These are phyloP conservation scores for Zelonia costaricensis DNA, from an alignment of 208 protist genomes.

Conservation along the genomic window DNA sequence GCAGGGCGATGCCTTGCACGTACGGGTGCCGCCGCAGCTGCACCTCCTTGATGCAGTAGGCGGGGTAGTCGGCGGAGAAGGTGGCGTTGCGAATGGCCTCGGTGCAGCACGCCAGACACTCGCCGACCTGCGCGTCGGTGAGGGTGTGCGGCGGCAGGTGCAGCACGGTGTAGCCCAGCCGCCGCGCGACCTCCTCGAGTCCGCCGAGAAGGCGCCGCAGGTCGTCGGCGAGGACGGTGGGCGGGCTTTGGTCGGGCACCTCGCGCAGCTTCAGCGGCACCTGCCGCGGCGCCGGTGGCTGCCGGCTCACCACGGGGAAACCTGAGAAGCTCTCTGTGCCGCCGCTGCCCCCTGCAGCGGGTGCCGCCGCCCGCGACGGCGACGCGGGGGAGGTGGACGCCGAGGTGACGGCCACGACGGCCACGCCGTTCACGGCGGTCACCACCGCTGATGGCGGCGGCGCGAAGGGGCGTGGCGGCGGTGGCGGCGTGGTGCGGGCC, in stretches of 20 bases:
- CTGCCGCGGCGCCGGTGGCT: constrained; percentile 50
- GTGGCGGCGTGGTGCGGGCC: background rate
- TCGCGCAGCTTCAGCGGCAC: constrained; percentile 63
- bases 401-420: background rate
- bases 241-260: constrained; percentile 55
- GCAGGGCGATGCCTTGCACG: constrained; percentile 69
- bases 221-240: constrained; percentile 13
- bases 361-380: constrained; percentile 6
- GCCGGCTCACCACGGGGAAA: constrained; percentile 14
- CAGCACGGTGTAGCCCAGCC: constrained; percentile 44
- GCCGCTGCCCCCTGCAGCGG: background rate
- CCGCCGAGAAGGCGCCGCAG: constrained; percentile 30
- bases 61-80: constrained; percentile 75
- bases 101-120: constrained; percentile 66
- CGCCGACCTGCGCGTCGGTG: constrained; percentile 38
- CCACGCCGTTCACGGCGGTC: background rate
- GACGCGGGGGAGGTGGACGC: constrained; percentile 2
- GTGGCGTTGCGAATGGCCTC: constrained; percentile 67
- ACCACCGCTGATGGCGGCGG: background rate
- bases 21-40: constrained; percentile 50
- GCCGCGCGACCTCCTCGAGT: constrained; percentile 28
- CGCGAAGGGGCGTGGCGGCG: background rate
- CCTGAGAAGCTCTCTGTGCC: too few relatives aligned
- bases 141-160: constrained; percentile 48
- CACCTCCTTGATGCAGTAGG: constrained; percentile 76